Evolutionary conservation across 208 protist genomes (phyloP).

Genomic region (Giardia muris): DNA sequence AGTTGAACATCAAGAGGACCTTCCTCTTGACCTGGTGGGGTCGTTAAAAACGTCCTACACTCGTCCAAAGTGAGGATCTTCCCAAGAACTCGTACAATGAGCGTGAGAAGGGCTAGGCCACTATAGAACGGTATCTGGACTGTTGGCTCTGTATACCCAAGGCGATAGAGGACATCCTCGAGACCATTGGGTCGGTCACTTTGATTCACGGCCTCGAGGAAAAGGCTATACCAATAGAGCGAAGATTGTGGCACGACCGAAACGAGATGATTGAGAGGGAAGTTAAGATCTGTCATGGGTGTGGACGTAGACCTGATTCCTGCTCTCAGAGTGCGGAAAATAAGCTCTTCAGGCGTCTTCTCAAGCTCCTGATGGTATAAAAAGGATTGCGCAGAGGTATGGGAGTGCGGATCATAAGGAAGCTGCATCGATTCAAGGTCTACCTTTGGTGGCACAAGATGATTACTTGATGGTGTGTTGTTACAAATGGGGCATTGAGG

Average conservation of each 20-base stretch:
- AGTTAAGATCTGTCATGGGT: no score
- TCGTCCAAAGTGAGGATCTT: neutral
- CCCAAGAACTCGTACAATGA: neutral
- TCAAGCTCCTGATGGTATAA: no score
- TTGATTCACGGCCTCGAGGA: neutral
- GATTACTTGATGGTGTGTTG: no score
- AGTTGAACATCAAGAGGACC: neutral
- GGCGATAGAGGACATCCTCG: neutral
- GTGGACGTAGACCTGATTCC: no score
- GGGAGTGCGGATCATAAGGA: no score
- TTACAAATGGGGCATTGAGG: no score
- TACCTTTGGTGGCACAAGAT: no score
- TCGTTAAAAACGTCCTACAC: neutral
- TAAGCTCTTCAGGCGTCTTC: no score
- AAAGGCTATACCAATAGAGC: neutral
- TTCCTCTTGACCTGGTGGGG: neutral
- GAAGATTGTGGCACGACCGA: neutral
- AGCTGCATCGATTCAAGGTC: no score
- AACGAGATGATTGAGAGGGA: neutral
- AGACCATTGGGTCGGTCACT: neutral
- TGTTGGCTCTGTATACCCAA: neutral
- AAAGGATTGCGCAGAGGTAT: no score
- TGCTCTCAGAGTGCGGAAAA: no score
- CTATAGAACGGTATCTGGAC: neutral
- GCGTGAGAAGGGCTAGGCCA: neutral